Percentiles rank a stretch among this genome's conserved stretches.
Evolutionary conservation across 2,329 filamentous ascomycete species (phyloP).

Genomic region (Fonsecaea pedrosoi): DNA sequence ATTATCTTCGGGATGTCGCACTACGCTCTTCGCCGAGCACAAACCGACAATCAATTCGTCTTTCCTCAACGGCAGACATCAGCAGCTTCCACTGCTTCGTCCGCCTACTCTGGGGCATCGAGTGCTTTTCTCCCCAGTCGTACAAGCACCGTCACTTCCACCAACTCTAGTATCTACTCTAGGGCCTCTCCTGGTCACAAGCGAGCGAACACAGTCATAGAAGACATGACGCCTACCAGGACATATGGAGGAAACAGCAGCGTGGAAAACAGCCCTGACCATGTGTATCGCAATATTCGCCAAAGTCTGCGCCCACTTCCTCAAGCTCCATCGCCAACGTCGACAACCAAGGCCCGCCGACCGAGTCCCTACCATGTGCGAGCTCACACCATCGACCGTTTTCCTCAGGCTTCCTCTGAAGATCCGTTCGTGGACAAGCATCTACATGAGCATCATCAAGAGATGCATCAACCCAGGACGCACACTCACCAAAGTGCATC

Average conservation of each 20-base stretch:
- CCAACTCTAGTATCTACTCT: slow-evolving; percentile 67
- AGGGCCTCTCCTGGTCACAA: slow-evolving; percentile 63
- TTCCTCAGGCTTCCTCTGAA: slow-evolving; percentile 60
- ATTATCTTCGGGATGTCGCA: slow-evolving; percentile 34
- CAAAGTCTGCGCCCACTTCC: slow-evolving; percentile 78
- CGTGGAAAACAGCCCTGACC: slow-evolving; percentile 60
- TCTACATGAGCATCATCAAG: slow-evolving; percentile 53
- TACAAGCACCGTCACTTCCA: slow-evolving; percentile 75
- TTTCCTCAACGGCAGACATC: slow-evolving; percentile 60
- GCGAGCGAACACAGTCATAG: slow-evolving; percentile 77
- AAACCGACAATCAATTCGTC: slow-evolving; percentile 34
- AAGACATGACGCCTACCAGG: slow-evolving; percentile 60
- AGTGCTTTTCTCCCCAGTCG: slow-evolving; percentile 60
- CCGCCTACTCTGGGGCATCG: slow-evolving; percentile 58
- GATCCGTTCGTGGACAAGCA: slow-evolving; percentile 50
- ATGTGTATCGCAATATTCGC: slow-evolving; percentile 73
- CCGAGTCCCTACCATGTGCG: slow-evolving; percentile 54
- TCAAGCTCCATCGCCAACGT: slow-evolving; percentile 64
- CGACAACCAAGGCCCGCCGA: slow-evolving; percentile 48
- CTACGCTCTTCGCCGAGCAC: slow-evolving; percentile 34
- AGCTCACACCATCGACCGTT: slow-evolving; percentile 70
- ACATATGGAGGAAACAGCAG: slow-evolving; percentile 54
- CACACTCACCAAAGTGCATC: slow-evolving; percentile 41
- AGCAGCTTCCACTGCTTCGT: slow-evolving; percentile 62
- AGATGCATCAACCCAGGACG: slow-evolving; percentile 50